These are phyloP conservation scores for Davidsoniella virescens DNA, from an alignment of 2,329 filamentous ascomycete genomes.

Conservation along the genomic window DNA sequence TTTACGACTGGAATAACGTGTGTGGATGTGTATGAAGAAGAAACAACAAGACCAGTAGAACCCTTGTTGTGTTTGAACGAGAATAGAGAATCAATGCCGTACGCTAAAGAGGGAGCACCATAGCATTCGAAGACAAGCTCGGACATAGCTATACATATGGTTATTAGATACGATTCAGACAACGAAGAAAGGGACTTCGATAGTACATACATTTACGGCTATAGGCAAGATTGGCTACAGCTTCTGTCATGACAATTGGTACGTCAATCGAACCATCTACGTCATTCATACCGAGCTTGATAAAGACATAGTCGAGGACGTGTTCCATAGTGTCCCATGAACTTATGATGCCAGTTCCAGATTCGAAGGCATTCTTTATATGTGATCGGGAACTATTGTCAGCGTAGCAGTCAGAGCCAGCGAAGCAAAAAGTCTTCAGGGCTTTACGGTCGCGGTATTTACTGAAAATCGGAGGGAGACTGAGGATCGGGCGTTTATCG, in stretches of 20 bases:
- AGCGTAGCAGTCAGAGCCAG: slow-evolving; percentile 82
- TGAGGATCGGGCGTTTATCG: slow-evolving; percentile 63
- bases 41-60: slow-evolving; percentile 72
- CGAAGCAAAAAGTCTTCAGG: slow-evolving; percentile 80
- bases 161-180: neutral
- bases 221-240: slow-evolving; percentile 80
- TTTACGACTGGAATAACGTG: slow-evolving; percentile 90
- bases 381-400: slow-evolving; percentile 87
- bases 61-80: slow-evolving; percentile 88
- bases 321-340: slow-evolving; percentile 99
- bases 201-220: slow-evolving; percentile 55
- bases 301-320: slow-evolving; percentile 81
- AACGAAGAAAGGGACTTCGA: slow-evolving; percentile 19
- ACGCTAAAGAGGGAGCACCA: slow-evolving; percentile 72
- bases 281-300: slow-evolving; percentile 78
- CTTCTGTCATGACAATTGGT: slow-evolving; percentile 89
- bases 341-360: slow-evolving; percentile 76
- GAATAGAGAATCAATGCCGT: slow-evolving; percentile 92
- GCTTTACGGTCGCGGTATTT: slow-evolving; percentile 91
- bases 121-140: slow-evolving; percentile 97
- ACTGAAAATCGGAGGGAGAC: slow-evolving; percentile 77
- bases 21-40: slow-evolving; percentile 83
- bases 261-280: slow-evolving; percentile 59
- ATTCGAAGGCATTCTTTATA: slow-evolving; percentile 79
- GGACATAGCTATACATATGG: slow-evolving; percentile 56